Conservation (phyloP, 2,329 filamentous ascomycete species). For the Ascochyta rabiei region DNA sequence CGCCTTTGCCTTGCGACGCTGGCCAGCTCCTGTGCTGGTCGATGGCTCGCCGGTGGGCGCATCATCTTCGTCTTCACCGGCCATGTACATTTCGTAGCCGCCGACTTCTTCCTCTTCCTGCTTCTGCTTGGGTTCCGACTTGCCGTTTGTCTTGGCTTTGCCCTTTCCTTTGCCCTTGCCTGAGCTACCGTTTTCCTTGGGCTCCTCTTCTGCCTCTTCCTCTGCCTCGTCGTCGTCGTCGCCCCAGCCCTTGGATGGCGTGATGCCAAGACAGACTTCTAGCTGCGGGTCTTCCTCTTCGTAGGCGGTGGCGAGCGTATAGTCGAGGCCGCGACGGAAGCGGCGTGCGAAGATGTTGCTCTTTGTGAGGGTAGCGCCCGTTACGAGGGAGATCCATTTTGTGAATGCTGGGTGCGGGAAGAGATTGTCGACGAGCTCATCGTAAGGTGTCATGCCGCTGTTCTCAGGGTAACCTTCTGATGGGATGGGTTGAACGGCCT, state of each 20-base stretch:
- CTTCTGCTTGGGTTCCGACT: slow-evolving; percentile 23
- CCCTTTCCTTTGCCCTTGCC: slow-evolving; percentile 15
- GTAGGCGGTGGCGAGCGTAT: slow-evolving; percentile 89
- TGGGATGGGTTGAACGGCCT: slow-evolving; percentile 54
- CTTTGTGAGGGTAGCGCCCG: slow-evolving; percentile 73
- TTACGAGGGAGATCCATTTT: slow-evolving; percentile 86
- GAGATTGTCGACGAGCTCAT: slow-evolving; percentile 80
- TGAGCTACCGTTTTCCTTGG: slow-evolving; percentile 49
- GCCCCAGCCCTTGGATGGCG: slow-evolving; percentile 85
- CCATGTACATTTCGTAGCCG: slow-evolving; percentile 92
- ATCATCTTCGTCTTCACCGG: slow-evolving; percentile 73
- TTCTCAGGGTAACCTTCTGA: slow-evolving; percentile 43
- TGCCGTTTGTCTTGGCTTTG: slow-evolving; percentile 23
- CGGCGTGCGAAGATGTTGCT: slow-evolving; percentile 81
- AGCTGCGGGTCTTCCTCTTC: slow-evolving; percentile 74
- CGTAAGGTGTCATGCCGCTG: slow-evolving; percentile 56
- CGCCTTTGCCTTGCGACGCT: slow-evolving; percentile 51
- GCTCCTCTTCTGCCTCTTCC: slow-evolving; percentile 50
- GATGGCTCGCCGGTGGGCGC: slow-evolving; percentile 42
- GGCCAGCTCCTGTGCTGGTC: slow-evolving; percentile 55
- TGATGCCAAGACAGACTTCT: slow-evolving; percentile 86
- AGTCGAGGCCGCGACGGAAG: slow-evolving; percentile 87
- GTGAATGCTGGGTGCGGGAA: slow-evolving; percentile 85
- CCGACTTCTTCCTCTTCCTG: slow-evolving; percentile 66
- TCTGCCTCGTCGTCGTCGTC: slow-evolving; percentile 66